Evolutionary conservation across 2,329 filamentous ascomycete genomes (phyloP).

Genomic region (Arthrobotrys pseudoclavata): DNA sequence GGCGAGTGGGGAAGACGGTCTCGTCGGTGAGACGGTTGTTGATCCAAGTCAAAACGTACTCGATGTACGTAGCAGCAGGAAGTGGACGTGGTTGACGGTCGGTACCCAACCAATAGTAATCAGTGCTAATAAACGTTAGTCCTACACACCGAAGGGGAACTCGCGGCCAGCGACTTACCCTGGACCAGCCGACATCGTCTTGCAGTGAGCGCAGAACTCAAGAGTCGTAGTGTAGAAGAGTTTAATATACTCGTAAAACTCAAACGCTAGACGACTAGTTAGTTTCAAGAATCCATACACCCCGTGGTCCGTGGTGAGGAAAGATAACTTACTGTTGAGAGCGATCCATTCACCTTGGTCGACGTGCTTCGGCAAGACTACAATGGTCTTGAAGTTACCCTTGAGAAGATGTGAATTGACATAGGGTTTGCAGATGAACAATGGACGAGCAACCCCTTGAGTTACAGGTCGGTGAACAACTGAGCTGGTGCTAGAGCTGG

Average conservation of each 20-base stretch:
- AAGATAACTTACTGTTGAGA: conserved; percentile 81
- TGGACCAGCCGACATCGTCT: conserved; percentile 90
- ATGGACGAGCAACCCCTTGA: conserved; percentile 68
- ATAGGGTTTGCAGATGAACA: conserved; percentile 67
- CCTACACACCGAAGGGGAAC: not conserved
- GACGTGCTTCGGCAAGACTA: conserved; percentile 90
- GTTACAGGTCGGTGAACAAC: conserved; percentile 67
- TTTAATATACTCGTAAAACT: conserved; percentile 64
- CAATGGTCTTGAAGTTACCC: conserved; percentile 96
- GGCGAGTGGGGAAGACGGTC: conserved; percentile 63
- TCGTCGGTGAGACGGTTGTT: conserved; percentile 64
- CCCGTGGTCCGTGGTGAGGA: not conserved
- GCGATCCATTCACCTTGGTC: conserved; percentile 96
- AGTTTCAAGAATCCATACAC: not conserved
- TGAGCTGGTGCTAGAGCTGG: conserved; percentile 69
- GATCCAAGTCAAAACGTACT: conserved; percentile 64
- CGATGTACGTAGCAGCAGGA: conserved; percentile 63
- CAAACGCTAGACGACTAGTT: conserved; percentile 60
- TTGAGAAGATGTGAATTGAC: conserved; percentile 71
- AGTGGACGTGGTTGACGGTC: conserved; percentile 63
- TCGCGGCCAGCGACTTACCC: conserved; percentile 73
- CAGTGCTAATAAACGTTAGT: conserved; percentile 57
- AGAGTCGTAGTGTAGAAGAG: conserved; percentile 76
- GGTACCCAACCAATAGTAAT: conserved; percentile 64
- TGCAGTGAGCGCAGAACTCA: conserved; percentile 86